Base-by-base conservation (phyloP, 2,329 filamentous ascomycete genomes). In the Calonectria leucothoes region DNA sequence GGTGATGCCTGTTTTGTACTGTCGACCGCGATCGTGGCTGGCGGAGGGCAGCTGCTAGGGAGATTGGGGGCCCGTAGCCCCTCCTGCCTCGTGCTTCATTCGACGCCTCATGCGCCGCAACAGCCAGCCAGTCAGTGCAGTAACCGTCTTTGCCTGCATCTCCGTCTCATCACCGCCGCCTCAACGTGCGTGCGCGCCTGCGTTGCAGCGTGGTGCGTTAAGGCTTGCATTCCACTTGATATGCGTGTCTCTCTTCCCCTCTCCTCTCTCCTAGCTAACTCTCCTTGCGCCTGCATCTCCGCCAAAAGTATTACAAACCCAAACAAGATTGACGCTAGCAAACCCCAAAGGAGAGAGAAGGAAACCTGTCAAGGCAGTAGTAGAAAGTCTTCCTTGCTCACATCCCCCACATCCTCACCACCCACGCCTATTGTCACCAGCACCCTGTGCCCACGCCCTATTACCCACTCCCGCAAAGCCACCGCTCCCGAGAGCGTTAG, bases 11-110 rank as follows among this genome's bases (percentile, higher is more conserved):
- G 72, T 78, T 79, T 77, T 52, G 78, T 76, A 66, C 70, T 66
- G 63, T 71, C 55, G 74, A 63, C 78, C 75, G 77, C 74, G 72
- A 78, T 76, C 51, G 77, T 79, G 78, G 78, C 78, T 79, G 76
- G 76, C 77, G 75, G 69, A 78, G 27, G 65, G 59, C 35, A 57
- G 33, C 65, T 72, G 65, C 65, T 69, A 76, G 75, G 72, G 76
- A 77, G 77, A 77, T 79, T 79, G 63, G 70, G 55, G 66, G 17
- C 71, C 57, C 70, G 65, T 69, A 45, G 57, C 70, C 71, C 75
- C 69, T 72, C 67, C 68, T 71, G 66, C 70, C 57, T 67, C 65
- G 49, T 75, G 57, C 67, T 64, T 68, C 48, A 55, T 42, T 39
- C 57, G 67, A 52, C 67, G 73, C 70, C 69, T 63, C 66, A 69